These are phyloP conservation scores for Aspergillus glaucus DNA, from an alignment of 2,329 filamentous ascomycete genomes.

Conservation along the genomic window DNA sequence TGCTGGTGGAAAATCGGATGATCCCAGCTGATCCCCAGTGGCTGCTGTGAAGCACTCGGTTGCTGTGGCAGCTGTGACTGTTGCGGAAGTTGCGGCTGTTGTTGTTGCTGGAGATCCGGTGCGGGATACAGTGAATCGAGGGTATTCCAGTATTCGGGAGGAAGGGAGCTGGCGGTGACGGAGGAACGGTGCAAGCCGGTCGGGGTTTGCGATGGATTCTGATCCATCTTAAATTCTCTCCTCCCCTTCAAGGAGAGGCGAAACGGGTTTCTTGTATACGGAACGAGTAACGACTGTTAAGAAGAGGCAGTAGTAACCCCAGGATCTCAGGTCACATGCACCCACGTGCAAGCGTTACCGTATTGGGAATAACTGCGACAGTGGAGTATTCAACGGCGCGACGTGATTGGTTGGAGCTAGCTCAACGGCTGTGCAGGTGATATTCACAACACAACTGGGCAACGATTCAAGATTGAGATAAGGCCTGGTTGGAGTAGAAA, in stretches of 20 bases:
- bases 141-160: slow-evolving; percentile 33
- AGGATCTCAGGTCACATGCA: slow-evolving; percentile 12
- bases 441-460: background rate
- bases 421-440: slow-evolving; percentile 7
- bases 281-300: background rate
- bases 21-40: slow-evolving; percentile 32
- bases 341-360: slow-evolving; percentile 12
- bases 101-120: slow-evolving; percentile 19
- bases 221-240: slow-evolving; percentile 27
- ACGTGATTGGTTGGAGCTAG: slow-evolving; percentile 3
- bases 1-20: slow-evolving; percentile 30
- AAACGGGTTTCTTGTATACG: too few relatives aligned
- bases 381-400: background rate
- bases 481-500: background rate
- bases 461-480: background rate
- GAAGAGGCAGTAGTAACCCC: background rate
- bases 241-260: background rate
- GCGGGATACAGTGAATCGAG: slow-evolving; percentile 27
- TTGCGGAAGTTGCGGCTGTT: slow-evolving; percentile 14
- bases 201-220: slow-evolving; percentile 23
- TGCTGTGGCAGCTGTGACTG: slow-evolving; percentile 14
- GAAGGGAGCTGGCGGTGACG: slow-evolving; percentile 21
- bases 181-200: slow-evolving; percentile 22
- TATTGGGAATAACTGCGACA: slow-evolving; percentile 8
- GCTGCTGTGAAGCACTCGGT: slow-evolving; percentile 8